Base-by-base conservation (phyloP, 805 yeast species). In the Wickerhamomyces pijperi region DNA sequence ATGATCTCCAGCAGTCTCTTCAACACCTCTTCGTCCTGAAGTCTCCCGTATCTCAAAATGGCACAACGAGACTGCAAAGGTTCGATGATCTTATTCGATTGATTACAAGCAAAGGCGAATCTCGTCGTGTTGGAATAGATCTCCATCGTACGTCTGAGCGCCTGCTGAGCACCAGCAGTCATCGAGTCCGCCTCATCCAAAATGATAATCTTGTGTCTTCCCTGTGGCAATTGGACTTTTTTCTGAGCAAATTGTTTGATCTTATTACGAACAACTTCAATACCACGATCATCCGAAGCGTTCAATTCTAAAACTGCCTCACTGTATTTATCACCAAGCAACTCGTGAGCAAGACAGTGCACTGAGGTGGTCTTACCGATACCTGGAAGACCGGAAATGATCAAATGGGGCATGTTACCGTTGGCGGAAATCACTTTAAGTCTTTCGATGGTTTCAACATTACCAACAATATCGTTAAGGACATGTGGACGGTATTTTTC, bases 31-130 rank as follows among this genome's bases (percentile, higher is more conserved):
- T 78, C 87, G 57, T 92, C 96, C 5, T 78, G 69, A 28, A 92
- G 67, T 54, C 82, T 79, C 35, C 81, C 74, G 58, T 82, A 92
- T 46, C 97, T 70, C 56, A 92, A 64, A 41, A 92, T 87, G 3
- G 98, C 97, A 65, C 98, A 92, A 59, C 98, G 78, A 35, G 94
- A 82, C 60, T 92, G 98, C 45, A 92, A 63, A 1, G 98, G 98
- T 58, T 92, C 98, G 48, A 92, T 92, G 60, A 92, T 90, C 60
- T 92, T 92, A 59, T 78, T 82, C 17, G 92, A 79, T 58, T 84
- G 95, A 58, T 92, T 92, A 64, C 98, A 92, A 1, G 97, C 97
- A 65, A 92, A 92, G n/a, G 95, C 97, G 65, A 92, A 92, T 51
- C 98, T 72, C 7, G 98, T 92, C 5, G 97, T 82, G 56, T 82